Percentiles rank a stretch among this genome's conserved stretches.
Conservation (phyloP, 2,329 filamentous ascomycete genomes). For the Pyricularia grisea region DNA sequence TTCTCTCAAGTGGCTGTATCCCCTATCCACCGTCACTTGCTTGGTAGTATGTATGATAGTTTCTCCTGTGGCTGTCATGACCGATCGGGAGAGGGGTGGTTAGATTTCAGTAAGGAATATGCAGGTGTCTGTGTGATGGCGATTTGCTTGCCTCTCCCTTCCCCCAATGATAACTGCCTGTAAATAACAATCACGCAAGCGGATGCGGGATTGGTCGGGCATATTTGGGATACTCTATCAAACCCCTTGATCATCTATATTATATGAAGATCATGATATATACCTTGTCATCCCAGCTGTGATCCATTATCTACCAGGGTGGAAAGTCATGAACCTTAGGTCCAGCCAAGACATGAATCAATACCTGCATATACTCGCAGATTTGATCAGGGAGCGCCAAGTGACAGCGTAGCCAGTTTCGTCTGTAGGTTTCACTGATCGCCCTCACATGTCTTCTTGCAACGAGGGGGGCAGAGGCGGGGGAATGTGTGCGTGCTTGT, state of each 20-base stretch:
- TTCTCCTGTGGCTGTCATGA: not conserved
- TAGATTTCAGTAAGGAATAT: not conserved
- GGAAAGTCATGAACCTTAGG: not conserved
- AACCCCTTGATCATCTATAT: not conserved
- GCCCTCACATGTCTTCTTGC: not conserved
- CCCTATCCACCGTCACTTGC: not conserved
- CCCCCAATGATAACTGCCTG: not conserved
- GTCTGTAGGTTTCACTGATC: not conserved
- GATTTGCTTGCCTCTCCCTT: not conserved
- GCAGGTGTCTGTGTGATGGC: not conserved
- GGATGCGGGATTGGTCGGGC: not conserved
- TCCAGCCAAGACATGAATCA: not conserved
- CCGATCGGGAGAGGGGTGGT: not conserved
- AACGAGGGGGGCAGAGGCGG: not conserved
- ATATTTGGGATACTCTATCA: not conserved
- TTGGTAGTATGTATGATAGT: not conserved
- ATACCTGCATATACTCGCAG: not conserved
- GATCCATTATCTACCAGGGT: not conserved
- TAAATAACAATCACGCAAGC: not conserved
- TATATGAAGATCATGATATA: not conserved
- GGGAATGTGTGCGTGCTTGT: not conserved
- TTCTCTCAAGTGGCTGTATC: not conserved
- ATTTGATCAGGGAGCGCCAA: not conserved
- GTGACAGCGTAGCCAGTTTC: not conserved
- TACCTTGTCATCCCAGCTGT: not conserved